Evolutionary conservation across 208 protist genomes (phyloP), one percentile per base, ranked within the genome.

Genomic region (Acanthamoeba divionensis): DNA sequence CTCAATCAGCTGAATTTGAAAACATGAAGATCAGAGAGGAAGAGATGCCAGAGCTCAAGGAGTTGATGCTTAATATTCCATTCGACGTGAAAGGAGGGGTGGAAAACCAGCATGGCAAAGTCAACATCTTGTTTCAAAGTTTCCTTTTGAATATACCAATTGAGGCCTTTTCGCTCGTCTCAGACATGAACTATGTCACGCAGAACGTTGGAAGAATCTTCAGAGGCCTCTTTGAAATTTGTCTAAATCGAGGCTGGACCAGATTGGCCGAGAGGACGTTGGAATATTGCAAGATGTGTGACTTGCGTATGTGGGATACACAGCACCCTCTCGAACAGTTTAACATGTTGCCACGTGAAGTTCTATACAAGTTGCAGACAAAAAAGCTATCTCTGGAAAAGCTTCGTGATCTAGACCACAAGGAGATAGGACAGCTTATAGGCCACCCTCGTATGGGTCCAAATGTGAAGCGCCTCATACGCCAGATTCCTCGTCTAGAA

Each of bases 191-290:
- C 77, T 99, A 99, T 94, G 94, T 99, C 8, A 91, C 97, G 52
- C 97, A 99, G 94, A 98, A 98, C 80, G 77, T 75, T 33, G 57
- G 63, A 33, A 95, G 98, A 80, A 98, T 99, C 85, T 91, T 97
- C 33, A 95, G 98, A 44, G 98, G 96, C 13, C 94, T 99, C 0
- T 99, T 99, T 92, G 98, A 99, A 92, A 98, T 99, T 57, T 94
- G 97, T 86, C 88, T 99, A 44, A 95, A 98, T 88, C 93, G 69
- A 15, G 90, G 92, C 26, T 95, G 92, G 93, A 87, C 69, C 63
- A 47, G 3, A 29, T 91, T 26, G 57, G 88, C 13, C 54, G 80
- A 31, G 38, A 54, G 44, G 45, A 95, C 13, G 82, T 96, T n/a
- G 69, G 66, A 45, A 73, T 97, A 50, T 54, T 89, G 90, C 85